These are phyloP conservation scores for Bjerkandera adusta DNA, from an alignment of 1,284 basidiomycete genomes.

Conservation along the genomic window DNA sequence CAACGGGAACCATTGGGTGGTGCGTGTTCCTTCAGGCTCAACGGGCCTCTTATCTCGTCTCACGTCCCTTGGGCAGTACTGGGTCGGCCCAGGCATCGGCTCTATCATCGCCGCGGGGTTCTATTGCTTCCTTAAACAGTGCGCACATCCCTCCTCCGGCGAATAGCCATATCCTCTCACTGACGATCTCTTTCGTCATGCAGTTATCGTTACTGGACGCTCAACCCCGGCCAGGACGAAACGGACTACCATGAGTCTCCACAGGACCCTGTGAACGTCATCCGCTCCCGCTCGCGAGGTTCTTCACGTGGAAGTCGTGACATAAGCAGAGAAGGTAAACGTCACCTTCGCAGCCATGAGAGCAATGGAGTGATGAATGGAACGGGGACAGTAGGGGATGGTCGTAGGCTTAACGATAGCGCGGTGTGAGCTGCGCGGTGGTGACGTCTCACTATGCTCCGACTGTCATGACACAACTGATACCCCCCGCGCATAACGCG, in stretches of 20 bases:
- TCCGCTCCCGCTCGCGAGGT: conserved; percentile 4
- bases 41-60: neutral
- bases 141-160: conserved; percentile 22
- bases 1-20: conserved; percentile 57
- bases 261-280: conserved; percentile 28
- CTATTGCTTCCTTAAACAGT: conserved; percentile 59
- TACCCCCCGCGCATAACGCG: too few species aligned
- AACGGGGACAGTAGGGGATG: neutral
- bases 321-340: neutral
- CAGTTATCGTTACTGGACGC: conserved; percentile 47
- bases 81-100: conserved; percentile 63
- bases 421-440: too few species aligned
- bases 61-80: conserved; percentile 38
- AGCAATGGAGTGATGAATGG: conserved; percentile 1
- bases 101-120: conserved; percentile 55
- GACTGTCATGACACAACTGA: too few species aligned
- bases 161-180: neutral
- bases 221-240: conserved; percentile 53
- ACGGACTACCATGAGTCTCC: conserved; percentile 39
- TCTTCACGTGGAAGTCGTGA: neutral
- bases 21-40: conserved; percentile 31
- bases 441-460: neutral
- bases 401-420: too few species aligned
- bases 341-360: neutral
- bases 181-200: neutral